Evolutionary conservation across 306 rosid genomes (phyloP), one percentile per base, ranked within the genome.

Genomic region (Cyamopsis tetragonoloba): DNA sequence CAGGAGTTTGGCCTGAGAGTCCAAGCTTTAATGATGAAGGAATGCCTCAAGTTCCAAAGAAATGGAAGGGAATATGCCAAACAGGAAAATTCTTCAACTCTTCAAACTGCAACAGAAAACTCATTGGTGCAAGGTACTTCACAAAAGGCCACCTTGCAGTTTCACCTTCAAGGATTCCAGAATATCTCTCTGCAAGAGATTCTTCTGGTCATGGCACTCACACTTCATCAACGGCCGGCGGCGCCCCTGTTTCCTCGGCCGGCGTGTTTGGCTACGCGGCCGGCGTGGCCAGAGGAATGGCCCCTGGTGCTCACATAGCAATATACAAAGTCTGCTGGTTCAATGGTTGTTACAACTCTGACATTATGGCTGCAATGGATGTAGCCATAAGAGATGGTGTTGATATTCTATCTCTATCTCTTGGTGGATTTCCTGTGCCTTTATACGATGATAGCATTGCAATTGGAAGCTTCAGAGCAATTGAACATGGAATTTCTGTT

Each of bases 1-100:
- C 96, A 0, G 96, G 98, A 60, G 91, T 92, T 46, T 89, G 96
- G 96, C 98, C 96, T 0, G 98, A 89, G 74, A 84, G 89, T 81
- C 96, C 96, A 1, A 89, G 98, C 84, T 89, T 89, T 71, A 27
- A 67, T 20, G 98, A 92, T 51, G 72, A 42, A 7, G 85, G 78
- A 4, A 92, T 92, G 95, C 98, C 96, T 6, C 85, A 70, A 17
- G 71, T 85, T 79, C 98, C 98, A 0, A 72, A 63, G 55, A 87
- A 80, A 76, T 92, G 98, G 98, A 74, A 72, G 66, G 96, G 98
- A 24, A 72, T 79, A 54, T 92, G 98, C 79, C 96, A 92, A 84
- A 56, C 78, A 62, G 98, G 98, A 5, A 79, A 85, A 31, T 76
- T 71, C 56, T 91, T 91, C 28, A 88, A 83, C 77, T 63, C 87